Evolutionary conservation across 306 rosid species (phyloP).

Genomic region (Casuarina equisetifolia): DNA sequence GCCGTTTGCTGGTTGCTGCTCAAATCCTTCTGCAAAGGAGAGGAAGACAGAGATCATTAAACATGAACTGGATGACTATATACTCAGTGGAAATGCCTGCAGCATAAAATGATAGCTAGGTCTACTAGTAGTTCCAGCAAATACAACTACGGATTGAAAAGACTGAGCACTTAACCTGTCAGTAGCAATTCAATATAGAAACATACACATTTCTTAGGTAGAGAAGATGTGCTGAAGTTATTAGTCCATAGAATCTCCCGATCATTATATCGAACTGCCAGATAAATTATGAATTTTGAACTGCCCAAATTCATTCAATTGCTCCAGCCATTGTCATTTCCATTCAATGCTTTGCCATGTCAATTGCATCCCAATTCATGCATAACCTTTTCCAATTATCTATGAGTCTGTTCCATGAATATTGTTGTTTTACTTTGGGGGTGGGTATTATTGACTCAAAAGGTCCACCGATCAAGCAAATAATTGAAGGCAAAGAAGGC

Average conservation of each 20-base stretch:
- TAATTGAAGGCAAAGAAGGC: background rate
- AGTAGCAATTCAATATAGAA: background rate
- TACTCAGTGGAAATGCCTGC: background rate
- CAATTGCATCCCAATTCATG: background rate
- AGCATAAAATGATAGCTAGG: background rate
- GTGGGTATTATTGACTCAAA: background rate
- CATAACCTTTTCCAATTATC: background rate
- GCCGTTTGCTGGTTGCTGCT: constrained; percentile 83
- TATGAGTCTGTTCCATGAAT: background rate
- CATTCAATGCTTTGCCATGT: background rate
- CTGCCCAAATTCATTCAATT: background rate
- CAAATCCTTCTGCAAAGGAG: constrained; percentile 63
- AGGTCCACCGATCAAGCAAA: background rate
- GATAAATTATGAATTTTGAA: background rate
- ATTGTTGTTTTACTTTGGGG: background rate
- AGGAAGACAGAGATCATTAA: constrained; percentile 18
- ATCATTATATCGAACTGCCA: background rate
- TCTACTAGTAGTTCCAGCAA: background rate
- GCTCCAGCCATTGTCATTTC: background rate
- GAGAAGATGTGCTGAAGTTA: constrained; percentile 4
- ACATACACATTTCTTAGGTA: background rate
- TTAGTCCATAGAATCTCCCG: background rate
- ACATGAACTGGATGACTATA: background rate
- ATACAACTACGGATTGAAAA: background rate
- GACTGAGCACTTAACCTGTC: background rate